Conservation (phyloP, 2,329 filamentous ascomycete genomes). For the Colletotrichum kahawae region DNA sequence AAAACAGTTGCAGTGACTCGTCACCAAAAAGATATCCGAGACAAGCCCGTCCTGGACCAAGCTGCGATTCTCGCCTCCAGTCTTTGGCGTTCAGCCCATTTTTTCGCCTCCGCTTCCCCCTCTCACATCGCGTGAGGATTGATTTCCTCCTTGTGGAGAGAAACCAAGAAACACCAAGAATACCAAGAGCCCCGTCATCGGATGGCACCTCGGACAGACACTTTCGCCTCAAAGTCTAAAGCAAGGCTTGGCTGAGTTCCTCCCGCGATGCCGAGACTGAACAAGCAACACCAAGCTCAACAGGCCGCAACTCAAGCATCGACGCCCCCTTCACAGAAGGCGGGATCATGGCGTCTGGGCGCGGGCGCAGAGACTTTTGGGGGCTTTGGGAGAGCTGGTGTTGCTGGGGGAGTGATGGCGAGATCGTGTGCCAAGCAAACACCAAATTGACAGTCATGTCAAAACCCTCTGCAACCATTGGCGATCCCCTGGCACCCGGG, state of each 20-base stretch:
- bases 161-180: slow-evolving; percentile 6
- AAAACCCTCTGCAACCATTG: neutral
- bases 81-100: neutral
- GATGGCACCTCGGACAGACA: neutral
- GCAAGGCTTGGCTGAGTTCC: neutral
- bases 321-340: too few relatives aligned
- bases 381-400: neutral
- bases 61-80: neutral
- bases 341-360: neutral
- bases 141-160: slow-evolving; percentile 5
- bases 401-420: neutral
- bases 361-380: neutral
- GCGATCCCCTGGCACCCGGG: neutral
- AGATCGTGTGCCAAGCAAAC: neutral
- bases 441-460: neutral
- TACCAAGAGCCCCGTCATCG: neutral
- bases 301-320: neutral
- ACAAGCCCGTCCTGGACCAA: neutral
- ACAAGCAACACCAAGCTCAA: slow-evolving; percentile 14
- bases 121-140: slow-evolving; percentile 6
- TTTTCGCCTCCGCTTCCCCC: neutral
- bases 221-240: neutral
- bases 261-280: neutral
- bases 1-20: neutral
- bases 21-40: neutral